Conservation (phyloP, 192 early-diverging fungal genomes). For the Coemansia sp. region DNA sequence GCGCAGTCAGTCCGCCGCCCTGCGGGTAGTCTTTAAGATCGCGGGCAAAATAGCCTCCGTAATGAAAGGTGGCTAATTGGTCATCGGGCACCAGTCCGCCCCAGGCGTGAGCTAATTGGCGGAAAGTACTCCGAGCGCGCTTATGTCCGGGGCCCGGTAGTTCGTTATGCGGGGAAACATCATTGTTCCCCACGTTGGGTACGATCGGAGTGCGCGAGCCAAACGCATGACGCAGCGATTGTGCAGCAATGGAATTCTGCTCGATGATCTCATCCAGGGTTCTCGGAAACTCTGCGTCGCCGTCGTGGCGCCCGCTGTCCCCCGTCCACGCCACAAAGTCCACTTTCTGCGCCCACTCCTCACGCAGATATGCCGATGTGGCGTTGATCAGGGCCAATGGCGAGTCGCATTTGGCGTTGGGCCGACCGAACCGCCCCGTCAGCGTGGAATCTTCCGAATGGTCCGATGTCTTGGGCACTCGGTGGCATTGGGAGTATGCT, state of each 20-base stretch:
- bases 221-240: conserved; percentile 56
- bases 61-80: conserved; percentile 62
- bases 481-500: conserved; percentile 62
- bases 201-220: conserved; percentile 16
- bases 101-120: conserved; percentile 59
- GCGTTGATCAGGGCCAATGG: conserved; percentile 58
- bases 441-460: conserved; percentile 7
- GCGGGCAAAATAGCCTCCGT: conserved; percentile 67
- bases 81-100: conserved; percentile 60
- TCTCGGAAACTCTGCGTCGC: conserved; percentile 64
- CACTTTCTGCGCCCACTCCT: conserved; percentile 41
- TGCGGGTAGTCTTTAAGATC: conserved; percentile 46
- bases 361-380: conserved; percentile 58
- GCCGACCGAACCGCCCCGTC: conserved; percentile 60
- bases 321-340: conserved; percentile 78
- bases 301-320: conserved; percentile 72
- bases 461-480: not conserved
- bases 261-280: conserved; percentile 62
- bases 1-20: conserved; percentile 51
- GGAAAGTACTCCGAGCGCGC: conserved; percentile 55
- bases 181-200: conserved; percentile 67
- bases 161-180: conserved; percentile 71
- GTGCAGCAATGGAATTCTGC: conserved; percentile 56
- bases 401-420: conserved; percentile 64
- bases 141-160: conserved; percentile 51